A percentile compares a stretch with the other conserved stretches of the same genome.
These are phyloP conservation scores for Pisolithus tinctorius DNA, from an alignment of 768 basidiomycete genomes.

Conservation along the genomic window DNA sequence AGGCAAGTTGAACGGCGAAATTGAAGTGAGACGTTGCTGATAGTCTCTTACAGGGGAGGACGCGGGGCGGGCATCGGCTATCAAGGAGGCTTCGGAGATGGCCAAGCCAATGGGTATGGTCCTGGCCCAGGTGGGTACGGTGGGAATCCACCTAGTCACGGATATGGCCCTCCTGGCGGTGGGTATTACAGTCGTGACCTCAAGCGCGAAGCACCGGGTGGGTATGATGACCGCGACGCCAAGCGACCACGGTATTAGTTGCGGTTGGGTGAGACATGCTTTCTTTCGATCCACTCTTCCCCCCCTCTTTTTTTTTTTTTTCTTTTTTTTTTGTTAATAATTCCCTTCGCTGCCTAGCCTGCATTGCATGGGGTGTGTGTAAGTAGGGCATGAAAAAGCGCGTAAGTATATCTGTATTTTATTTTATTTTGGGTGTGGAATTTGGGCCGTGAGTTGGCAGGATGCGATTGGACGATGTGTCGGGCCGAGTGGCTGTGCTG, in stretches of 20 bases:
- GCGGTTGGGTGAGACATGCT: conserved; percentile 29
- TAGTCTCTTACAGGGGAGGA: conserved; percentile 38
- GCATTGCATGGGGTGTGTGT: conserved; percentile 28
- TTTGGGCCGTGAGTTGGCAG: conserved; percentile 1
- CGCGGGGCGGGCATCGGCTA: conserved; percentile 72
- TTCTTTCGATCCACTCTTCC: conserved; percentile 14
- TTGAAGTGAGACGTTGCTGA: conserved; percentile 10
- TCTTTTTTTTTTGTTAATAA: conserved; percentile 1
- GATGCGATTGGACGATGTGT: neutral
- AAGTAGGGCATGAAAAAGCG: conserved; percentile 25
- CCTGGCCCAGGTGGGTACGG: conserved; percentile 38
- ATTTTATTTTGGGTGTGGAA: conserved; percentile 6
- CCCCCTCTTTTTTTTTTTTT: conserved; percentile 17
- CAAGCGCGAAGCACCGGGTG: conserved; percentile 69
- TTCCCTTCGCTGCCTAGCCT: conserved; percentile 18
- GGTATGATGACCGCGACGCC: conserved; percentile 74
- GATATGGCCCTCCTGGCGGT: conserved; percentile 41
- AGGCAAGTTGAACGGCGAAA: conserved; percentile 30
- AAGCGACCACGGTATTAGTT: conserved; percentile 78
- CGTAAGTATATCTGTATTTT: conserved; percentile 33
- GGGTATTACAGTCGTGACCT: conserved; percentile 58
- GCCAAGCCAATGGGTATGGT: conserved; percentile 48
- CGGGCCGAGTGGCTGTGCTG: conserved; percentile 1
- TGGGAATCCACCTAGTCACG: conserved; percentile 29
- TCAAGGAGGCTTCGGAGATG: conserved; percentile 52